Conservation (phyloP, 805 yeast species). For the Saturnispora ahearnii region DNA sequence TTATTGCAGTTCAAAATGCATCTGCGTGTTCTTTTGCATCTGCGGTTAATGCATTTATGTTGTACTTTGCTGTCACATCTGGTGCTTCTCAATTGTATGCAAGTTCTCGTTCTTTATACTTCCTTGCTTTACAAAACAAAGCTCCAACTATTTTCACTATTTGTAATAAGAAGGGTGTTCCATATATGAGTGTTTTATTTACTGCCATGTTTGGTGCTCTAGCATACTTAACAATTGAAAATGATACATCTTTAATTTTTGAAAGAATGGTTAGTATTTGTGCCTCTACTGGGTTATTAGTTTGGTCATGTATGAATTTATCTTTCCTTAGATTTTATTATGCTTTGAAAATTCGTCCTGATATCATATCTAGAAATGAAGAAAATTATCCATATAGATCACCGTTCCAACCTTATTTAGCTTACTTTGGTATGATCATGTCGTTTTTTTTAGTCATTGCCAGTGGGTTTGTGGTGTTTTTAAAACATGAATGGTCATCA, state of each 20-base stretch:
- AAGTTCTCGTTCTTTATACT: constrained; percentile 51
- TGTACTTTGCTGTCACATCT: constrained; percentile 48
- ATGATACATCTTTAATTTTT: constrained; percentile 52
- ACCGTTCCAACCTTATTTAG: constrained; percentile 47
- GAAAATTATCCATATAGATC: constrained; percentile 47
- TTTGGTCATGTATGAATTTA: constrained; percentile 65
- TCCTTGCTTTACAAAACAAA: constrained; percentile 44
- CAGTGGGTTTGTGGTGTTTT: constrained; percentile 45
- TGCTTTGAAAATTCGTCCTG: constrained; percentile 47
- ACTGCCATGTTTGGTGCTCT: constrained; percentile 53
- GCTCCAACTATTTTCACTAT: constrained; percentile 53
- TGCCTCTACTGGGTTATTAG: constrained; percentile 66
- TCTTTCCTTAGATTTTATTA: constrained; percentile 45
- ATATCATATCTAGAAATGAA: constrained; percentile 45
- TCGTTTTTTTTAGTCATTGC: constrained; percentile 34
- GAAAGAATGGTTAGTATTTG: constrained; percentile 58
- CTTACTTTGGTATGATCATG: constrained; percentile 39
- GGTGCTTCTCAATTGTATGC: constrained; percentile 51
- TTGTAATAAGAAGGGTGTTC: constrained; percentile 62
- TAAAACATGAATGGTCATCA: constrained; percentile 40
- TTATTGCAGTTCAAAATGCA: constrained; percentile 45
- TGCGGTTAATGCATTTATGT: constrained; percentile 42
- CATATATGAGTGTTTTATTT: constrained; percentile 58
- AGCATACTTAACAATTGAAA: constrained; percentile 51
- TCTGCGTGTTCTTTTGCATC: constrained; percentile 43